Base-by-base conservation (phyloP, 495 filamentous ascomycete species). In the Aspergillus ellipticus region DNA sequence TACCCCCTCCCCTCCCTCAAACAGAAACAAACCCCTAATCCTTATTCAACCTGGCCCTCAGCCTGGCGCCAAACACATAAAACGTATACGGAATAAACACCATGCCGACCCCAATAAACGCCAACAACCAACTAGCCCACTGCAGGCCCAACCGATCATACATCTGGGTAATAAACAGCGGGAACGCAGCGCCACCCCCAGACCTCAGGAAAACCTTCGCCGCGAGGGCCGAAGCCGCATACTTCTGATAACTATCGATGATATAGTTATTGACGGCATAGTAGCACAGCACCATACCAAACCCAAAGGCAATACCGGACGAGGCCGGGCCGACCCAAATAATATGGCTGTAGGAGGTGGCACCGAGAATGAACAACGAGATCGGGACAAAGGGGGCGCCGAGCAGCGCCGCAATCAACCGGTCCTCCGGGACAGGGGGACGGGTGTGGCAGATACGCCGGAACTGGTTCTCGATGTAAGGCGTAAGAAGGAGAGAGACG, bases 241-340 rank as follows among this genome's bases (percentile, higher is more conserved):
- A 73, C 33, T 66, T 66, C 49, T 66, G 66, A 60, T 89, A 91
- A 0, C 80, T 77, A 45, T 90, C 88, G 42, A 84, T 84, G 35
- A 90, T 77, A 62, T 89, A 92, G 63, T 83, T 87, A 66, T 88
- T 83, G 45, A 89, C 75, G 19, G 76, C 74, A 16, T 89, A 77
- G 72, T 89, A 89, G 46, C 89, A 80, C 17, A 85, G 64, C 0
- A 87, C 83, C 76, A 86, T 82, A 24, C 85, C 84, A 50, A 85
- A 85, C 2, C 85, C 87, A 54, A 90, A 89, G 1, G 85, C 79
- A 16, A 80, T 80, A 0, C 80, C 81, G 11, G 76, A 82, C 9
- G 83, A 77, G 28, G 87, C 85, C 22, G 75, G 77, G 0, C 82
- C 81, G 22, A 83, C 76, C 79, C 80, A 89, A 59, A 89, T 87